phyloP scores from a whole-genome alignment of 1,284 basidiomycete species.

The Termitomyces sp. region DNA sequence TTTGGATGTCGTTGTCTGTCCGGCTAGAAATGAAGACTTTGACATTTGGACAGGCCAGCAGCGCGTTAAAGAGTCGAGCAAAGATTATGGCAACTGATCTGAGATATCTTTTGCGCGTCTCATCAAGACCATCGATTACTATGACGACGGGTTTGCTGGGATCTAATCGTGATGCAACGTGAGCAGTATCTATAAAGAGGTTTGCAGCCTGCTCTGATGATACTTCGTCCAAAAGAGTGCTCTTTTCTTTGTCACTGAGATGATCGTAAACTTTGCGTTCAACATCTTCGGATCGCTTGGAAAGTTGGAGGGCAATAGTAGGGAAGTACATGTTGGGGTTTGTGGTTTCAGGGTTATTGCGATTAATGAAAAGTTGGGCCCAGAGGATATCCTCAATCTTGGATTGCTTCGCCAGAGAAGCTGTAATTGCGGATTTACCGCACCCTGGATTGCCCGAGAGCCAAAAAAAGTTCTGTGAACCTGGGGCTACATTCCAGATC shows the following conservation, averaged over 20 bases:
- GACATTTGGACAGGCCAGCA: constrained; percentile 6
- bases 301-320: constrained; percentile 13
- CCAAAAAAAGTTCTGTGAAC: constrained; percentile 14
- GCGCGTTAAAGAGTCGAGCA: constrained; percentile 6
- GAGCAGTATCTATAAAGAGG: constrained; percentile 13
- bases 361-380: constrained; percentile 17
- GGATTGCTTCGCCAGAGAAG: constrained; percentile 13
- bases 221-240: background rate
- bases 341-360: constrained; percentile 7
- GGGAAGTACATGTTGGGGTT: constrained; percentile 14
- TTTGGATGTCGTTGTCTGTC: constrained; percentile 14
- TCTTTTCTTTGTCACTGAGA: background rate
- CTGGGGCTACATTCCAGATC: constrained; percentile 5
- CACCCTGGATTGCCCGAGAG: constrained; percentile 16
- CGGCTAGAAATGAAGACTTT: constrained; percentile 16
- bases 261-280: constrained; percentile 1
- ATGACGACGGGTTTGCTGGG: constrained; percentile 12
- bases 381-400: constrained; percentile 11
- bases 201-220: constrained; percentile 12
- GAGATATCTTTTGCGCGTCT: constrained; percentile 10
- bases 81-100: constrained; percentile 10
- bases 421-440: constrained; percentile 18
- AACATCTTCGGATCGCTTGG: constrained; percentile 1
- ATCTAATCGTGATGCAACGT: constrained; percentile 5
- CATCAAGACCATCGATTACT: constrained; percentile 16